Evolutionary conservation across 1,139 yeast species (phyloP), one percentile per base, ranked within the genome.

Genomic region (Yamadazyma atmosphaerica): DNA sequence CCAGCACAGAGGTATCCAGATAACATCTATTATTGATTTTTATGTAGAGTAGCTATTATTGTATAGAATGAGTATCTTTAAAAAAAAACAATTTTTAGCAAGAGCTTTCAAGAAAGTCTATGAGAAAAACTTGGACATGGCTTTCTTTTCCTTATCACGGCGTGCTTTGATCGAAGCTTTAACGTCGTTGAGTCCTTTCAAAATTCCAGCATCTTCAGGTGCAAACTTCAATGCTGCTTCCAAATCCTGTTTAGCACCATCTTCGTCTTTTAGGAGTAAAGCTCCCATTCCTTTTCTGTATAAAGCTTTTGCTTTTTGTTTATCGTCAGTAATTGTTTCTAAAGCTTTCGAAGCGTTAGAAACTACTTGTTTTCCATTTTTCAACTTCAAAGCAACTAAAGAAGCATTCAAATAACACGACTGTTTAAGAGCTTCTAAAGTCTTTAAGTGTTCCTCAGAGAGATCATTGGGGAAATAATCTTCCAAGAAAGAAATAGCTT

Each of bases 261-360:
- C 90, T 44, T 83, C 86, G 56, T 86, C 82, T 55, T 84, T 84
- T 21, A 71, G 65, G 17, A 77, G 65, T 40, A 79, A 63, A 50
- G 80, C 72, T 1, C 95, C 97, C 55, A 78, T 68, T 26, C 96
- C 97, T 62, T 88, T 81, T 58, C 97, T 81, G 68, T 85, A 90
- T 37, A 77, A 69, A 0, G 96, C 96, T 68, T 90, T 90, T 7
- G 95, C 88, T 58, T 75, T 77, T 21, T 86, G 80, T 50, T 80
- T 77, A 39, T 77, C 84, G 3, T 66, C 74, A 33, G 81, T 83
- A 19, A 74, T 75, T 29, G 74, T 83, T 27, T 74, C 83, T 39
- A 87, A 69, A 0, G 88, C 96, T 36, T 77, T 78, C 3, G 79
- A 63, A 3, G 95, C 77, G 2, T 85, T 79, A 31, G 65, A 60